These are phyloP conservation scores for Corylus heterophylla DNA, from an alignment of 306 rosid species.

Conservation along the genomic window DNA sequence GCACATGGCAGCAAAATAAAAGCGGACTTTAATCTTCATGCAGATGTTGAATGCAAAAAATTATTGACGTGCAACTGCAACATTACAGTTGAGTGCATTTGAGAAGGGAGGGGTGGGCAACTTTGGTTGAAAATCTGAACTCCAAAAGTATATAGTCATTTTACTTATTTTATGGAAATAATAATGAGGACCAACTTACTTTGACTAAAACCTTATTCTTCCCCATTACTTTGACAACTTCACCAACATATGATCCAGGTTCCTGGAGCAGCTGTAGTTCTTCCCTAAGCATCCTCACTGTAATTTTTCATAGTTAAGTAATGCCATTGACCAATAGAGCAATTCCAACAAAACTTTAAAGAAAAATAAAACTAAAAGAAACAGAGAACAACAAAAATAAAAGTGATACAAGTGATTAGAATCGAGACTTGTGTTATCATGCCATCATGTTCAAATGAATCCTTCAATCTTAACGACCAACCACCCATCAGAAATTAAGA, in stretches of 20 bases:
- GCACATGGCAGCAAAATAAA: neutral
- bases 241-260: conserved; percentile 98
- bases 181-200: conserved; percentile 41
- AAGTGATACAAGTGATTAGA: neutral
- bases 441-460: neutral
- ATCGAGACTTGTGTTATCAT: neutral
- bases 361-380: neutral
- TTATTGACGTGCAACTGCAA: neutral
- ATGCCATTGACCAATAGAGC: conserved; percentile 3
- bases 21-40: neutral
- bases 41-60: neutral
- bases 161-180: neutral
- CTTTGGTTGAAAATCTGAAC: neutral
- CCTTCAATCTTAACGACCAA: neutral
- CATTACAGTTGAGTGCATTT: neutral
- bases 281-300: conserved; percentile 99
- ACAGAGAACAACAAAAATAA: neutral
- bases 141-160: neutral
- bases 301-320: conserved; percentile 11
- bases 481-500: neutral
- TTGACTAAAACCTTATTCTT: conserved; percentile 96
- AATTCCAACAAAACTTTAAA: neutral
- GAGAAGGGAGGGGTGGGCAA: neutral
- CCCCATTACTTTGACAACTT: conserved; percentile 99
- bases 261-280: conserved; percentile 98